Percentiles rank a stretch among this genome's conserved stretches.
phyloP scores from a whole-genome alignment of 768 basidiomycete genomes.

The Mycena leptocephala region DNA sequence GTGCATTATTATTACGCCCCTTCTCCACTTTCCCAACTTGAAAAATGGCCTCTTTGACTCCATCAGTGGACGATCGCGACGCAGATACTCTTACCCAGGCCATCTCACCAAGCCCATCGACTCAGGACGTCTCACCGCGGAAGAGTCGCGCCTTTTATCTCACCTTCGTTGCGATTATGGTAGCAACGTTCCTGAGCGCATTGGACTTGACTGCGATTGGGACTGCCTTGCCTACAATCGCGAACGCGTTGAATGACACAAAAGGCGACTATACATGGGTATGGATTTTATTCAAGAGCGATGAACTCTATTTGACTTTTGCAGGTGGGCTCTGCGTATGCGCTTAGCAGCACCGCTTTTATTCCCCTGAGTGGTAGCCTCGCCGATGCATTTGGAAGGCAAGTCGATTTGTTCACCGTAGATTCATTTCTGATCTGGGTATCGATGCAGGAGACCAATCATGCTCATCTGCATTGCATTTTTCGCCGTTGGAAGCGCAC shows the following conservation, averaged over 20 bases:
- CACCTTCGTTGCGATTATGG: conserved; percentile 33
- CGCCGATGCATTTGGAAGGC: conserved; percentile 53
- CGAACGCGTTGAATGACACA: conserved; percentile 32
- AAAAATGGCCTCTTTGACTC: background rate
- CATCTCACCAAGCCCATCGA: background rate
- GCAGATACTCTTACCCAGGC: background rate
- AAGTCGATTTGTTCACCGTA: background rate
- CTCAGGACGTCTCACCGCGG: background rate
- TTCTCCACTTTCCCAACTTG: background rate
- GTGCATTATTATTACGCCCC: background rate
- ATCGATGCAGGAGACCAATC: conserved; percentile 40
- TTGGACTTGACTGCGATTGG: conserved; percentile 35
- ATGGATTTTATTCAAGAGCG: background rate
- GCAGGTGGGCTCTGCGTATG: conserved; percentile 59
- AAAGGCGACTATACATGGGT: conserved; percentile 38
- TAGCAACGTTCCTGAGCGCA: conserved; percentile 31
- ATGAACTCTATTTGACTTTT: background rate
- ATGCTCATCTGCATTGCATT: conserved; percentile 48
- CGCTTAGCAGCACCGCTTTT: conserved; percentile 57
- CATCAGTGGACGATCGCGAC: background rate
- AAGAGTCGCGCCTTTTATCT: conserved; percentile 37
- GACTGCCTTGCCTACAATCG: conserved; percentile 38
- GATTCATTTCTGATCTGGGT: background rate
- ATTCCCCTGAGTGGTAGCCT: conserved; percentile 56
- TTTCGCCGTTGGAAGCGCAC: conserved; percentile 59